phyloP scores from a whole-genome alignment of 2,329 filamentous ascomycete species.

The Colletotrichum filicis region DNA sequence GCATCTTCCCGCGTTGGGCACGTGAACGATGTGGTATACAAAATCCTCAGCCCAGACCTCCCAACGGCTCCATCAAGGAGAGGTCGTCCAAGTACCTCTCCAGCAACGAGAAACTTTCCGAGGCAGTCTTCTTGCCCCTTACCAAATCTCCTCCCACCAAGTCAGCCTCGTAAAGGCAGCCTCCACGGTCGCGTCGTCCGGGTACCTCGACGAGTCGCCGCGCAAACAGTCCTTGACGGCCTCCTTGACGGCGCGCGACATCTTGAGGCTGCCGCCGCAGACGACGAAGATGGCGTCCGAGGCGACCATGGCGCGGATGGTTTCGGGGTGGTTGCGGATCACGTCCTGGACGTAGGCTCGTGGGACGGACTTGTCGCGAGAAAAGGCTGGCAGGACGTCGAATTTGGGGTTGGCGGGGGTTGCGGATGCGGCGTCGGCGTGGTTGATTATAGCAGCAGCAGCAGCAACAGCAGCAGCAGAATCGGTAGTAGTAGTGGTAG shows the following conservation, averaged over 20 bases:
- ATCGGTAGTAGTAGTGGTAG: conserved; percentile 11
- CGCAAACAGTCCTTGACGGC: conserved; percentile 62
- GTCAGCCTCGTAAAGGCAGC: conserved; percentile 47
- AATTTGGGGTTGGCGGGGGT: not conserved
- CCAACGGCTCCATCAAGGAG: too few species aligned
- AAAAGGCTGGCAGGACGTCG: conserved; percentile 57
- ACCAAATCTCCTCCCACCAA: conserved; percentile 73
- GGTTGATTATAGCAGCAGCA: not conserved
- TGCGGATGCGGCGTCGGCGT: conserved; percentile 42
- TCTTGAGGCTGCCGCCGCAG: conserved; percentile 67
- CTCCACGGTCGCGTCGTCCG: conserved; percentile 51
- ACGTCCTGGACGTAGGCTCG: conserved; percentile 69
- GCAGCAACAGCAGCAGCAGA: conserved; percentile 4
- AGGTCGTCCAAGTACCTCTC: not conserved
- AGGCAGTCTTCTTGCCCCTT: not conserved
- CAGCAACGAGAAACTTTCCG: too few species aligned
- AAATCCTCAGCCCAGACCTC: too few species aligned
- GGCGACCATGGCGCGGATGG: conserved; percentile 50
- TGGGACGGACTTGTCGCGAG: conserved; percentile 53
- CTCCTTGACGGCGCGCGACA: conserved; percentile 65
- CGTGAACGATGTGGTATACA: too few species aligned
- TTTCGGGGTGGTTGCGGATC: conserved; percentile 54
- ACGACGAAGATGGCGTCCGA: conserved; percentile 60
- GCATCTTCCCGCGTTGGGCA: too few species aligned
- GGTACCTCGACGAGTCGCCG: conserved; percentile 46